Evolutionary conservation across 2,329 filamentous ascomycete species (phyloP).

Genomic region (Stenocarpella maydis): DNA sequence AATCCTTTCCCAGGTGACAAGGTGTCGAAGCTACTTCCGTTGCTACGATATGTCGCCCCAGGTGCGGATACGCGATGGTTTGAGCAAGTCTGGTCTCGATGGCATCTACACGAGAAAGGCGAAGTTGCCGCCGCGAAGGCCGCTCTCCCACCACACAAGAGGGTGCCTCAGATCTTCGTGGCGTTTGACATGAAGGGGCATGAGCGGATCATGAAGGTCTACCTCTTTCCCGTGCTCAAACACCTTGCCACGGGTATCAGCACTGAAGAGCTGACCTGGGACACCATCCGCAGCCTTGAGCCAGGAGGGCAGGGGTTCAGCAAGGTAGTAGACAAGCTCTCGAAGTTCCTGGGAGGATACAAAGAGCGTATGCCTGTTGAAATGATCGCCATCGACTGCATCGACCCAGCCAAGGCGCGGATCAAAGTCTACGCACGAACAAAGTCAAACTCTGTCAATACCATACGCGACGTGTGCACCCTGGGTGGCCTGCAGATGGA

Average conservation of each 20-base stretch:
- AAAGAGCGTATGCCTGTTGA: conserved; percentile 16
- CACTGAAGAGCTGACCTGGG: conserved; percentile 16
- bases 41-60: conserved; percentile 56
- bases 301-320: conserved; percentile 23
- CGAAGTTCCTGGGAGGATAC: conserved; percentile 16
- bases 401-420: conserved; percentile 30
- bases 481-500: conserved; percentile 31
- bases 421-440: conserved; percentile 35
- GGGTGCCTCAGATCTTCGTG: conserved; percentile 47
- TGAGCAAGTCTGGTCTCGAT: conserved; percentile 29
- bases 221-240: conserved; percentile 32
- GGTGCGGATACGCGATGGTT: conserved; percentile 42
- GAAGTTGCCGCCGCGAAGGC: neutral
- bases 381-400: conserved; percentile 34
- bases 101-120: conserved; percentile 23
- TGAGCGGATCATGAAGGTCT: conserved; percentile 33
- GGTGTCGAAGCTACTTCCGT: conserved; percentile 33
- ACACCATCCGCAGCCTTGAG: conserved; percentile 14
- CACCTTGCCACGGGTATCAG: conserved; percentile 29
- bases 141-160: conserved; percentile 49
- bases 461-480: conserved; percentile 33
- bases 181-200: conserved; percentile 27
- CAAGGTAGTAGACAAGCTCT: conserved; percentile 19
- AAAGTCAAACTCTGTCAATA: conserved; percentile 13
- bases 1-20: conserved; percentile 26